Evolutionary conservation across 129 eudicot genomes (phyloP).

Genomic region (Glebionis coronaria): DNA sequence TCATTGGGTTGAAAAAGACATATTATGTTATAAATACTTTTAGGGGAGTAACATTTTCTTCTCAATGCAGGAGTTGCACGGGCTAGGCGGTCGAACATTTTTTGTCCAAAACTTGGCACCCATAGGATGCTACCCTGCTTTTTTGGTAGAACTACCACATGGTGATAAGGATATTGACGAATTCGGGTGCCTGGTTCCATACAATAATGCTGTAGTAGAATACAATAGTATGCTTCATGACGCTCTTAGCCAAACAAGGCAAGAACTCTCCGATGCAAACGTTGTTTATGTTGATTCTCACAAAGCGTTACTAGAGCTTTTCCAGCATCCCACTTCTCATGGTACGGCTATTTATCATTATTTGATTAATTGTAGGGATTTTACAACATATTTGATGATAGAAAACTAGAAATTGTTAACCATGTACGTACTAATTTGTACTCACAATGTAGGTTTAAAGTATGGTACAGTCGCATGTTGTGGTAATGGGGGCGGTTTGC

Average conservation of each 20-base stretch:
- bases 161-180: constrained; percentile 53
- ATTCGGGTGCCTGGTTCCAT: constrained; percentile 73
- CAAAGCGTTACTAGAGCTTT: constrained; percentile 66
- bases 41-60: too few relatives aligned
- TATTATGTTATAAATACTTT: too few relatives aligned
- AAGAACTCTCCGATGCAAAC: constrained; percentile 45
- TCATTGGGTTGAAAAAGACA: too few relatives aligned
- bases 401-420: neutral
- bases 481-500: constrained; percentile 63
- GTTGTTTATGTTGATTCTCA: constrained; percentile 67
- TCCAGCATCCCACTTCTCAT: constrained; percentile 75
- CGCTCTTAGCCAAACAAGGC: constrained; percentile 46
- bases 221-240: constrained; percentile 75
- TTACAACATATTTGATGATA: neutral
- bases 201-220: constrained; percentile 64
- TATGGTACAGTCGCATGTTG: constrained; percentile 75
- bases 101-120: constrained; percentile 86
- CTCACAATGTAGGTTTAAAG: constrained; percentile 45
- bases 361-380: neutral
- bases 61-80: constrained; percentile 53
- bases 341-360: constrained; percentile 38
- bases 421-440: neutral
- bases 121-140: constrained; percentile 85
- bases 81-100: constrained; percentile 77
- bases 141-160: constrained; percentile 81